phyloP scores from a whole-genome alignment of 2,329 filamentous ascomycete genomes.

The Pestalotiopsis sp. region DNA sequence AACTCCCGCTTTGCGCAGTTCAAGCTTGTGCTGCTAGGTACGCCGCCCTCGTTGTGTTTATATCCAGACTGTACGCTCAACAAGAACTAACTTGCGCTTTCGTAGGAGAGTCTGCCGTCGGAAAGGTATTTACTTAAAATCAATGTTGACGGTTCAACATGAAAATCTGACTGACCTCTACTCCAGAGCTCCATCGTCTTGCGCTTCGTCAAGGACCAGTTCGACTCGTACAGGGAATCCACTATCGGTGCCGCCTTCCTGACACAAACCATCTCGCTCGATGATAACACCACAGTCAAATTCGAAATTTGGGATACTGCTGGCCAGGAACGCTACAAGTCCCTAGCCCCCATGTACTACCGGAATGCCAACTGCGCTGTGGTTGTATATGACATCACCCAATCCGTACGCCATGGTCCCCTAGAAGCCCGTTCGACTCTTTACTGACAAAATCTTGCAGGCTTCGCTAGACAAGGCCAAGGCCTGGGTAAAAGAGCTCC shows the following conservation, averaged over 20 bases:
- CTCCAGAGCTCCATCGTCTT: slow-evolving; percentile 90
- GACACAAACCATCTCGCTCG: slow-evolving; percentile 97
- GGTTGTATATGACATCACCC: slow-evolving; percentile 98
- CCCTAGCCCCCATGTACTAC: slow-evolving; percentile 99
- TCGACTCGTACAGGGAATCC: slow-evolving; percentile 94
- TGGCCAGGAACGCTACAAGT: slow-evolving; percentile 98
- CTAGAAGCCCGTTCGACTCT: not conserved
- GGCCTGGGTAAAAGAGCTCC: slow-evolving; percentile 98
- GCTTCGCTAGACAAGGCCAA: slow-evolving; percentile 98
- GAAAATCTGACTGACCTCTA: not conserved
- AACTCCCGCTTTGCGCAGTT: slow-evolving; percentile 96
- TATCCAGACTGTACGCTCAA: not conserved
- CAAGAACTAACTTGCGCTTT: slow-evolving; percentile 36
- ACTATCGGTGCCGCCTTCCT: slow-evolving; percentile 98
- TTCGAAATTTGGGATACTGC: slow-evolving; percentile 99
- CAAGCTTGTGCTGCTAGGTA: slow-evolving; percentile 96
- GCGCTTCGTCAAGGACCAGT: slow-evolving; percentile 99
- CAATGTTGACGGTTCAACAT: not conserved
- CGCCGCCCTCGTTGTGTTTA: slow-evolving; percentile 29
- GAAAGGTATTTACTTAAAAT: slow-evolving; percentile 69
- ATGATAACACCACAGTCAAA: slow-evolving; percentile 98
- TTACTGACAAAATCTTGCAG: slow-evolving; percentile 44
- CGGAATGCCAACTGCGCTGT: slow-evolving; percentile 99
- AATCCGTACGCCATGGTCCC: slow-evolving; percentile 71
- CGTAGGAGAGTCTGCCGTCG: slow-evolving; percentile 93